Conservation (phyloP, 306 rosid genomes). For the Abrus precatorius region DNA sequence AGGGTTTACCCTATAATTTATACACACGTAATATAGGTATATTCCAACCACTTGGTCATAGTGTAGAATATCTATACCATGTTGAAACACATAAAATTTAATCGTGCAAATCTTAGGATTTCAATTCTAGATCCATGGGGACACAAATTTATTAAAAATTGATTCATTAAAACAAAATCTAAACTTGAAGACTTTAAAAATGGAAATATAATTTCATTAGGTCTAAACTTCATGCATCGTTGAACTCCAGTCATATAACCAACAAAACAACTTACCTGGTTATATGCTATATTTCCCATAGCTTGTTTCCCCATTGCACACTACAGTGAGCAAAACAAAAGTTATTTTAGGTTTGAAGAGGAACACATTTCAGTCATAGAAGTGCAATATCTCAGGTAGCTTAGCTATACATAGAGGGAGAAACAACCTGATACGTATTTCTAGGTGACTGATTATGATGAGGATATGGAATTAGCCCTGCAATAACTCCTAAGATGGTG, state of each 20-base stretch:
- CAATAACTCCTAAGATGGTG: conserved; percentile 88
- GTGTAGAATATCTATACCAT: not conserved
- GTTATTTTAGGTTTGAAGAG: conserved; percentile 31
- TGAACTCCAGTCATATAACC: conserved; percentile 16
- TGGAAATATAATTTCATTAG: not conserved
- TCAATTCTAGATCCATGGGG: conserved; percentile 2
- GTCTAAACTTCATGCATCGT: not conserved
- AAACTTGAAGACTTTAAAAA: not conserved
- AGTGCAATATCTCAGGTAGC: conserved; percentile 2
- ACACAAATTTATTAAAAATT: conserved; percentile 32
- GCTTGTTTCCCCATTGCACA: conserved; percentile 99
- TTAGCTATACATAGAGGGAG: not conserved
- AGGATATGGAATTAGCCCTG: conserved; percentile 96
- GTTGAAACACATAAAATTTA: not conserved
- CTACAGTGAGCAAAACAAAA: conserved; percentile 53
- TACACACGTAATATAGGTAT: conserved; percentile 21
- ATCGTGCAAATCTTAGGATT: not conserved
- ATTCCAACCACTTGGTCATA: conserved; percentile 12
- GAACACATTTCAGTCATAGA: conserved; percentile 27
- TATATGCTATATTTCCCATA: conserved; percentile 95
- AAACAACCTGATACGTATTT: conserved; percentile 90
- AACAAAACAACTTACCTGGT: conserved; percentile 70
- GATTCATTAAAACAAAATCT: not conserved
- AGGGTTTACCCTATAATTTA: not conserved
- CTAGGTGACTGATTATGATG: conserved; percentile 99